These are phyloP conservation scores for Neurospora sp. DNA, from an alignment of 495 filamentous ascomycete genomes.

Conservation along the genomic window DNA sequence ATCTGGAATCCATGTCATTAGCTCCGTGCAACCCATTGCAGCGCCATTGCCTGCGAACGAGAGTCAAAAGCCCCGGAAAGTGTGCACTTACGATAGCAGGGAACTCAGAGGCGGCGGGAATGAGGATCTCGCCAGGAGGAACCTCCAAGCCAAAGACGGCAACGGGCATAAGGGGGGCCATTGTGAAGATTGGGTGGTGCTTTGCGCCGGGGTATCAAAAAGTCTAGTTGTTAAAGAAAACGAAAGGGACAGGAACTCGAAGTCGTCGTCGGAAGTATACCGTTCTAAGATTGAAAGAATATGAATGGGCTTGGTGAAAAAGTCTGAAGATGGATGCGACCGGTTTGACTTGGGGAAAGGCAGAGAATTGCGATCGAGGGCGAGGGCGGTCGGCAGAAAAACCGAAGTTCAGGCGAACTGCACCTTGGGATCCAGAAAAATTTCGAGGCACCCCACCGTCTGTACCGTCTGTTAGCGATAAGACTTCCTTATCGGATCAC, in stretches of 20 bases:
- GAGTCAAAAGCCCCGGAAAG: not conserved
- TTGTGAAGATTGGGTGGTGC: conserved; percentile 6
- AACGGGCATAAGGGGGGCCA: conserved; percentile 47
- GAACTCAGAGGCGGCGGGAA: conserved; percentile 63
- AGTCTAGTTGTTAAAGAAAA: not conserved
- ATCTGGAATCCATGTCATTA: conserved; percentile 45
- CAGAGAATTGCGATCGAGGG: not conserved
- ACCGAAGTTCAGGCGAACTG: not conserved
- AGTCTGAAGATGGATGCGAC: not conserved
- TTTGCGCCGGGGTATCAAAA: not conserved
- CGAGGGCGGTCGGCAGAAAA: conserved; percentile 12
- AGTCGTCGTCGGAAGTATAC: not conserved
- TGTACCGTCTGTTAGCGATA: conserved; percentile 11
- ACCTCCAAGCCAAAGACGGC: conserved; percentile 86
- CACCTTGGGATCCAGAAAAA: conserved; percentile 11
- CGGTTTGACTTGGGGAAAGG: not conserved
- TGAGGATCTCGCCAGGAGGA: conserved; percentile 63
- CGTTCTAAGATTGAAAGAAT: not conserved
- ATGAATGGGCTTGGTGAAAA: not conserved
- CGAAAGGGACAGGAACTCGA: not conserved
- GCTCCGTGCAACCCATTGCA: not conserved
- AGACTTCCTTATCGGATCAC: conserved; percentile 13
- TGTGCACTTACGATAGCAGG: conserved; percentile 65
- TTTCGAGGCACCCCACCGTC: conserved; percentile 10
- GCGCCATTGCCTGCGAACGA: not conserved